phyloP scores from a whole-genome alignment of 2,329 filamentous ascomycete genomes.

The Fusarium kyushuense region DNA sequence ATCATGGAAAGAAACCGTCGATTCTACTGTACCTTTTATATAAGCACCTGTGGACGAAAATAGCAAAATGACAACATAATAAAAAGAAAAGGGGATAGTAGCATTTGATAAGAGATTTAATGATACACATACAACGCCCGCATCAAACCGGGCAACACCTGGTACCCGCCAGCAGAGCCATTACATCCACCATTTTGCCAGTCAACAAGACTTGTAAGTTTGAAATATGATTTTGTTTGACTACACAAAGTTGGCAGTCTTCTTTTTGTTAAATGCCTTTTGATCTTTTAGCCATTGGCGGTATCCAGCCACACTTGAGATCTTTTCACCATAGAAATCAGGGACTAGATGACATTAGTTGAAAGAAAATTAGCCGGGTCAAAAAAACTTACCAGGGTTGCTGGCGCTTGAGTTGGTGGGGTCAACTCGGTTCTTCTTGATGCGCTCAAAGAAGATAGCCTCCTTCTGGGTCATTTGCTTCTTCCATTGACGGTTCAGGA shows the following conservation, averaged over 20 bases:
- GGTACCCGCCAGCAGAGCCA: constrained; percentile 41
- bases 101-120: constrained; percentile 46
- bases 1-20: constrained; percentile 78
- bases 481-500: constrained; percentile 77
- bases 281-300: constrained; percentile 98
- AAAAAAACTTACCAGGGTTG: constrained; percentile 73
- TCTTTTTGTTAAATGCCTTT: constrained; percentile 95
- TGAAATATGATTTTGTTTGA: constrained; percentile 4
- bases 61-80: not conserved
- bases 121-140: constrained; percentile 48
- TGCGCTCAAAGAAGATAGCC: constrained; percentile 89
- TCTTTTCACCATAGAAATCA: constrained; percentile 99
- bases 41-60: constrained; percentile 45
- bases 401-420: constrained; percentile 88
- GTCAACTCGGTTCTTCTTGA: constrained; percentile 93
- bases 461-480: constrained; percentile 87
- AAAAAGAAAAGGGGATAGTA: constrained; percentile 38
- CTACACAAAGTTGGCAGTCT: constrained; percentile 75
- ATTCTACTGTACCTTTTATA: constrained; percentile 67
- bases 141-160: constrained; percentile 34
- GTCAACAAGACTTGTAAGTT: constrained; percentile 6
- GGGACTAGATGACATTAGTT: constrained; percentile 69
- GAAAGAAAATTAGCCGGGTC: not conserved
- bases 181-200: constrained; percentile 39
- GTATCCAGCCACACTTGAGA: constrained; percentile 91